Evolutionary conservation across 805 yeast species (phyloP), one percentile per base, ranked within the genome.

Genomic region (Ogataea ganodermae): DNA sequence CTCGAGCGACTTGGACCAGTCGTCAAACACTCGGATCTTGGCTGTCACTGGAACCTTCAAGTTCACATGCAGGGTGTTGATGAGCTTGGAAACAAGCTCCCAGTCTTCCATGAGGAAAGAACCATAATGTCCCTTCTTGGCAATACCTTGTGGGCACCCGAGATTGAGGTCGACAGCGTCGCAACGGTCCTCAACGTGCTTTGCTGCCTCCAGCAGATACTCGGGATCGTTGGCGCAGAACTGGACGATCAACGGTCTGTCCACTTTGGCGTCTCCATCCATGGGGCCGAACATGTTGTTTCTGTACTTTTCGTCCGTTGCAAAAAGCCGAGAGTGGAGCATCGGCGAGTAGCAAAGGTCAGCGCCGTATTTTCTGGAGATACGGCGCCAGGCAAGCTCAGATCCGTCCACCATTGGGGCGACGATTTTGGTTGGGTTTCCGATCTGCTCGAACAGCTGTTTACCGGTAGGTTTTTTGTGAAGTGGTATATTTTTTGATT

Each of bases 351-450:
- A 94, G 61, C 97, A 89, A 27, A 94, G 71, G 2, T 90, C 89
- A 0, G 99, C 98, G 3, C 99, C 99, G 59, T 91, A 85, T 49
- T 77, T 74, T 46, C 98, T 76, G 3, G 96, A 86, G 13, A 94
- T 71, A 14, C 88, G 77, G 54, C 99, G 75, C 98, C 98, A 94
- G 1, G 96, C 98, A 16, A 94, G 74, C 62, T 94, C 99, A 3
- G 92, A 83, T 56, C 90, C 97, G 66, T 94, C 99, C 16, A 94
- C 99, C 97, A 94, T 92, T 1, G 99, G 99, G 3, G 98, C 99
- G 17, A 94, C 94, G 21, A 94, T 84, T 53, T 86, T 88, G 42
- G 74, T 79, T 2, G 99, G 99, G 18, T 69, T 59, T 0, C 94
- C 94, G 13, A 92, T 71, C 12, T 78, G 67, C 36, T 86, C 76